Base-by-base conservation (phyloP, 2,329 filamentous ascomycete genomes). In the Sarocladium brachiariae region DNA sequence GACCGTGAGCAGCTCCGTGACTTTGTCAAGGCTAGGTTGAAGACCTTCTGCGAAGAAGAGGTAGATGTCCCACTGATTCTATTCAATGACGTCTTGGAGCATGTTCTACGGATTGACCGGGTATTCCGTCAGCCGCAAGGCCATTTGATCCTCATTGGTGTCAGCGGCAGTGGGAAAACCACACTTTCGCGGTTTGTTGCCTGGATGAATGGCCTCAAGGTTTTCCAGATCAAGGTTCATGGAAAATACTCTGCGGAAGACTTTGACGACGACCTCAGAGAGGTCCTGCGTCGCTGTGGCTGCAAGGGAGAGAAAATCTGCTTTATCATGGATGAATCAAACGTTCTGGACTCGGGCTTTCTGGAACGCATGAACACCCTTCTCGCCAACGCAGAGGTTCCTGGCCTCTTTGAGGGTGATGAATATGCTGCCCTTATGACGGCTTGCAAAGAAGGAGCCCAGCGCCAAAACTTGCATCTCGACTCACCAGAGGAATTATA, bases 311-410 rank as follows among this genome's bases (percentile, higher is more conserved):
- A 99, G 67, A 97, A 97, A 76, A 95, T 99, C 46, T 99, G 95
- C 72, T 99, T 99, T 75, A 96, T 99, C 73, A 97, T 99, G 91
- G 93, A 99, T 65, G 93, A 99, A 72, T 87, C 92, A 9, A 99
- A 99, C 61, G 93, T 99, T 31, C 79, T 99, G 24, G 93, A 99
- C 68, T 99, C 93, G 38, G 93, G 93, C 50, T 99, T 99, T 83
- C 70, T 99, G 51, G 93, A 99, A 69, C 86, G 95, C 61, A 99
- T 99, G 93, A 99, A 99, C 66, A 99, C 93, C 0, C 73, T 99
- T 48, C 83, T 99, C 54, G 95, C 93, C 61, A 99, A 99, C 65
- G 93, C 95, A n/a, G 95, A 99, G 70, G 93, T 99, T 10, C 93
- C 93, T 16, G 93, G 93, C 72, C 81, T 99, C 3, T 99, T 99